Base-by-base conservation (phyloP, 139 green algal genomes). In the Micractinium sp. region DNA sequence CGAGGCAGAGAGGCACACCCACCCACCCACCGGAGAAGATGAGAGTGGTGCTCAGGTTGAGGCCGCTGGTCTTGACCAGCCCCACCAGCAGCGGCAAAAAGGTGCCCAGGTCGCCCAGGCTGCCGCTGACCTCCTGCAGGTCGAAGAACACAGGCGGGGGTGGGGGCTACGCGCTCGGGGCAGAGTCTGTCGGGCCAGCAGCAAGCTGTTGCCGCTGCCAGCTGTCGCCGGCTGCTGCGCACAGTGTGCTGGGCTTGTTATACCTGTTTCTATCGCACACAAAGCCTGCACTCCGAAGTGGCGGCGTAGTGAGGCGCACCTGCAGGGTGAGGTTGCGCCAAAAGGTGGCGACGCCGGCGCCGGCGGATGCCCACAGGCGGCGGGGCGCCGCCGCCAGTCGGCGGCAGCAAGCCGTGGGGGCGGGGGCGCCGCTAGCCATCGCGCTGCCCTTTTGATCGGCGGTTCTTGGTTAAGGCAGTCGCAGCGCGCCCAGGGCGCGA, bases 41-140 rank as follows among this genome's bases (percentile, higher is more conserved):
- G 23, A 98, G 93, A 0, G 95, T 97, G 19, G 95, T 97, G 27
- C 95, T 95, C 13, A 97, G 82, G 89, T 97, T 95, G 38, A 98
- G 85, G 3, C 92, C 88, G 25, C 91, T 89, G 18, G 73, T 88
- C 20, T 92, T 90, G 0, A 93, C 90, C 76, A 98, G 85, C 0
- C 90, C 95, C 33, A 97, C 85, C 83, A 94, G 66, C 56, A 97
- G 86, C 4, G 95, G 95, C 38, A 98, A 69, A 81, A 97, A 97
- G 29, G 95, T 97, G 22, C 96, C 96, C 1, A 98, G 83, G 91
- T 98, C 95, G n/a, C 95, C 96, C 3, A 96, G 74, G 9, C 89
- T 79, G 35, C 94, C 94, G n/a, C 66, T 81, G 29, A 90, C 47
- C 31, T 85, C 79, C 31, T 38, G 31, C 4, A 67, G 0, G 0